Evolutionary conservation across 805 yeast species (phyloP).

Genomic region (Wickerhamiella alocasiicola): DNA sequence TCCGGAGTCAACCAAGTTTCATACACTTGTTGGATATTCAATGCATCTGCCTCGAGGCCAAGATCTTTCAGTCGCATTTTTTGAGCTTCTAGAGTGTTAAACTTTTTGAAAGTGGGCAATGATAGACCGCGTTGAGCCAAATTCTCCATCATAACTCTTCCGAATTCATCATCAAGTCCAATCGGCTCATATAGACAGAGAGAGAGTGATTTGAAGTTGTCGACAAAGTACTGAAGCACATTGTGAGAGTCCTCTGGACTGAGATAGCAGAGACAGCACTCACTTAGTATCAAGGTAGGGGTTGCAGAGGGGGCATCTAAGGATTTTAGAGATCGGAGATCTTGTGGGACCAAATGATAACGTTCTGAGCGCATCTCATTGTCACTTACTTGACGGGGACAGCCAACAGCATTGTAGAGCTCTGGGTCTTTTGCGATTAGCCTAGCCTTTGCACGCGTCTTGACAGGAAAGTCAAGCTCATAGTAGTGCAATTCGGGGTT

Average conservation of each 20-base stretch:
- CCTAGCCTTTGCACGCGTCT: conserved; percentile 39
- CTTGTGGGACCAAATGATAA: conserved; percentile 45
- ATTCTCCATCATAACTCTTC: conserved; percentile 54
- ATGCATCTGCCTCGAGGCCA: conserved; percentile 29
- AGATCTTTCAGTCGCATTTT: conserved; percentile 27
- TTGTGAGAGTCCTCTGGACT: conserved; percentile 36
- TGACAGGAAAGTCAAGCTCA: conserved; percentile 54
- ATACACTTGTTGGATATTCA: conserved; percentile 33
- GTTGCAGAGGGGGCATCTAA: conserved; percentile 20
- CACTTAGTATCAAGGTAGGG: conserved; percentile 57
- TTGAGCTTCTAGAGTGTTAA: conserved; percentile 36
- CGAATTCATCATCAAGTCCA: conserved; percentile 48
- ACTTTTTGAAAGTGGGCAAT: conserved; percentile 43
- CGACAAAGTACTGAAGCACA: conserved; percentile 35
- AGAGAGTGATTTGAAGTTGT: conserved; percentile 22
- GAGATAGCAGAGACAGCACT: conserved; percentile 66
- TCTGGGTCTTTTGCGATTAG: conserved; percentile 31
- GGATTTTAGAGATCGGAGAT: conserved; percentile 34
- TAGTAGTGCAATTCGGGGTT: conserved; percentile 32
- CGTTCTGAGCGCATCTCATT: conserved; percentile 20
- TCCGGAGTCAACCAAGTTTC: conserved; percentile 33
- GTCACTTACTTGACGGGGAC: not conserved
- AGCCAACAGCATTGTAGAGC: conserved; percentile 25
- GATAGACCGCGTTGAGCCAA: conserved; percentile 48
- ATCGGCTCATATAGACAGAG: conserved; percentile 59